Percentiles rank a stretch among this genome's conserved stretches.
phyloP scores from a whole-genome alignment of 1,284 basidiomycete genomes.

The Tremellales sp. region DNA sequence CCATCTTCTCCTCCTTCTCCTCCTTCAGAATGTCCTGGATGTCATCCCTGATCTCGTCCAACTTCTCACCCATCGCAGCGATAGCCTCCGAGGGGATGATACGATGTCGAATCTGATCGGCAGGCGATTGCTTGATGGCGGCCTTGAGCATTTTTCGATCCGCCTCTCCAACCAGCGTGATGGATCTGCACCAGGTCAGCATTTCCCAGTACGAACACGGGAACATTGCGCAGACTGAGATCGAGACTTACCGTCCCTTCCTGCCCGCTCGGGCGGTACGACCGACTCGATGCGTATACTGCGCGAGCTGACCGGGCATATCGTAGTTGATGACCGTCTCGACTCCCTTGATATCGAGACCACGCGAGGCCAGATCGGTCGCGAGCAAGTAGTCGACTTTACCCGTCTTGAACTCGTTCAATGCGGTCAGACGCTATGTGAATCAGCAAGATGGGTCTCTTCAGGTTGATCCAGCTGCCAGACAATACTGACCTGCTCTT shows the following conservation, averaged over 20 bases:
- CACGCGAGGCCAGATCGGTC: conserved; percentile 91
- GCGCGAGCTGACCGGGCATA: conserved; percentile 89
- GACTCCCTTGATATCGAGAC: conserved; percentile 96
- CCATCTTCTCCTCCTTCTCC: conserved; percentile 93
- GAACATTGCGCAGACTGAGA: too few relatives aligned
- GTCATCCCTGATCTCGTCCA: conserved; percentile 72
- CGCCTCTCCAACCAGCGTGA: conserved; percentile 91
- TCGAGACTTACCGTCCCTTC: conserved; percentile 70
- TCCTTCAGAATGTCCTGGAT: conserved; percentile 79
- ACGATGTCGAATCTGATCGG: conserved; percentile 84
- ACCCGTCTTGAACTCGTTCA: conserved; percentile 82
- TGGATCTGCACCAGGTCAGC: conserved; percentile 59
- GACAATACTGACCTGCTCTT: conserved; percentile 70
- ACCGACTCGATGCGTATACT: conserved; percentile 94
- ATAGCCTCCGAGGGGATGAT: conserved; percentile 79
- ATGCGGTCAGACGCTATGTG: conserved; percentile 74
- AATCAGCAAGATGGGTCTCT: neutral
- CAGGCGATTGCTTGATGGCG: conserved; percentile 82
- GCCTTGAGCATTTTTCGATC: conserved; percentile 96
- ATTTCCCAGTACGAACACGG: neutral
- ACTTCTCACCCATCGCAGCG: conserved; percentile 63
- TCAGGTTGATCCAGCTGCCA: too few relatives aligned
- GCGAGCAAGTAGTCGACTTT: conserved; percentile 85
- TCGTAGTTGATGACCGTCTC: conserved; percentile 97
- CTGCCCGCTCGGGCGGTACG: conserved; percentile 92